Evolutionary conservation across 2,329 filamentous ascomycete genomes (phyloP), one percentile per base, ranked within the genome.

Genomic region (Chrysoporthe deuterocubensis): DNA sequence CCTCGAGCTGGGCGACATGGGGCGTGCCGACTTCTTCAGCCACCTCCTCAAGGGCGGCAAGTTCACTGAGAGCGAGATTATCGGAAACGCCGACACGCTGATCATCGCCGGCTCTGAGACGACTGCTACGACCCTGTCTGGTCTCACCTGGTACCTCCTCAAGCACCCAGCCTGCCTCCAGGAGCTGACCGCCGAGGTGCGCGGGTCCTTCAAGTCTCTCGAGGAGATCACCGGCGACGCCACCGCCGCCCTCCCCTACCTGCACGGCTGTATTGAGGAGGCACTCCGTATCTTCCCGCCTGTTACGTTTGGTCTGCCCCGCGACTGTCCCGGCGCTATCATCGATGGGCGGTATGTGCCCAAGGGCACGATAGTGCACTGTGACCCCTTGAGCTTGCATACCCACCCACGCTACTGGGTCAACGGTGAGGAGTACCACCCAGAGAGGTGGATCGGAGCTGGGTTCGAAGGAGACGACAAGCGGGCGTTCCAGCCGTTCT

Each of bases 381-480:
- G 85, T 1, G 78, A 80, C 58, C 82, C 85, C 48, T 83, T 77
- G 72, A 76, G 82, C 1, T 75, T 81, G 21, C 81, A 81, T 68
- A 80, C 79, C 68, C 80, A 81, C 62, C 76, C 80, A 1, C 72
- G 74, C 5, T 76, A 83, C 70, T 87, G 84, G 72, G 75, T 75
- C 6, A 76, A 82, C 1, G 80, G 84, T 0, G 74, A 80, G 14
- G 73, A 73, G 0, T 88, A 81, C 71, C 76, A 76, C 5, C 85
- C 85, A 0, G 83, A 87, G 71, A 78, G 85, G 0, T 87, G 81
- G 78, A 71, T 82, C 0, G 77, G 76, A 6, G 78, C 80, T 11
- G 71, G 73, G 6, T 37, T 69, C 32, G 60, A 62, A 2, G 48
- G 64, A 9, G 68, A 67, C 43, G 61, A 71, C 43, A 66, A 58